phyloP scores from a whole-genome alignment of 768 basidiomycete species.

The Podaxis carcinomalis region DNA sequence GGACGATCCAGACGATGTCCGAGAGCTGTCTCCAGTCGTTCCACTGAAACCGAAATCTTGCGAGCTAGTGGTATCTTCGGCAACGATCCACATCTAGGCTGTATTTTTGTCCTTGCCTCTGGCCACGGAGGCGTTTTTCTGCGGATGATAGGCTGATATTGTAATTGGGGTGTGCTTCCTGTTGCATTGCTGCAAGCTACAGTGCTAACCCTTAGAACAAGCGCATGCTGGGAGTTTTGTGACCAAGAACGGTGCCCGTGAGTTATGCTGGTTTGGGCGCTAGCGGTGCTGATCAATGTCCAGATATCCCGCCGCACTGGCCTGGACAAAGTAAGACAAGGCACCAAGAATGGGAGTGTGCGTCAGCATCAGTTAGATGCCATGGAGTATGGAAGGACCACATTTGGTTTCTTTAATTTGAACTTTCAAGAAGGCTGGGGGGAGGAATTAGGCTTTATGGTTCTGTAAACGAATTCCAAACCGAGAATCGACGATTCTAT shows the following conservation, averaged over 20 bases:
- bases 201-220: no score
- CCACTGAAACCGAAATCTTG: constrained; percentile 34
- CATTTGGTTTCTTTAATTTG: neutral
- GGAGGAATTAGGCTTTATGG: no score
- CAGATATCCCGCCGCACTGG: neutral
- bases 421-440: no score
- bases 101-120: neutral
- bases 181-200: neutral
- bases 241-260: neutral
- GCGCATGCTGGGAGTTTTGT: neutral
- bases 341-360: neutral
- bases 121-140: neutral
- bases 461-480: no score
- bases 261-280: neutral
- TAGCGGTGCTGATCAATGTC: neutral
- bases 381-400: neutral
- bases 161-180: neutral
- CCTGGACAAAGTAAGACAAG: neutral
- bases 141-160: neutral
- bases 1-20: constrained; percentile 33
- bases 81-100: neutral
- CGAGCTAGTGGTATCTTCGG: constrained; percentile 47
- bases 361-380: neutral
- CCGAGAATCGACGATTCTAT: no score
- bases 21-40: constrained; percentile 18